phyloP scores from a whole-genome alignment of 768 basidiomycete species.

The Cystoderma amianthinum region DNA sequence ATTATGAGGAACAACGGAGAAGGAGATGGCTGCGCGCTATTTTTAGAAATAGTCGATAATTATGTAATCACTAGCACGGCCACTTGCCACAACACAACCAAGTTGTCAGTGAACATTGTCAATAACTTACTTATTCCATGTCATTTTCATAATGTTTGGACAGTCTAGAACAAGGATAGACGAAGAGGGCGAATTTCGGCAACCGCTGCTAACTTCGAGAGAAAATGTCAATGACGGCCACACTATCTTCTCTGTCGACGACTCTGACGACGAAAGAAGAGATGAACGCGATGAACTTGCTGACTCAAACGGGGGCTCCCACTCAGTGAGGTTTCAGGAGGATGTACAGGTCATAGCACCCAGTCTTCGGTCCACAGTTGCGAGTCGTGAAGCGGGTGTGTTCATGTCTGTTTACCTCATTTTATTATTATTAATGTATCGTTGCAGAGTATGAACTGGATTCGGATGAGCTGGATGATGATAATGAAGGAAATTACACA shows the following conservation, averaged over 20 bases:
- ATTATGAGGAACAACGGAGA: too few species aligned
- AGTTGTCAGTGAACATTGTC: too few species aligned
- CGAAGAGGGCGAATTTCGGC: slow-evolving; percentile 34
- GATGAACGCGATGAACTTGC: slow-evolving; percentile 22
- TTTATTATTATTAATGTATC: too few species aligned
- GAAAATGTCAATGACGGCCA: slow-evolving; percentile 29
- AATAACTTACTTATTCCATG: too few species aligned
- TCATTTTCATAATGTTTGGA: slow-evolving; percentile 18
- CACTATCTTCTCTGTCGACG: slow-evolving; percentile 51
- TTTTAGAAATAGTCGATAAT: too few species aligned
- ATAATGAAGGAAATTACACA: slow-evolving; percentile 16
- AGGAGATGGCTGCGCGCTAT: too few species aligned
- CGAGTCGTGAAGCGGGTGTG: slow-evolving; percentile 80
- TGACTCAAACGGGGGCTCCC: slow-evolving; percentile 28
- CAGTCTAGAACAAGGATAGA: slow-evolving; percentile 20
- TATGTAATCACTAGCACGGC: too few species aligned
- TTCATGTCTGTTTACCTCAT: too few species aligned
- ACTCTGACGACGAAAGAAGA: slow-evolving; percentile 48
- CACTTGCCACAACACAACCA: too few species aligned
- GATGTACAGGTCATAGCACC: slow-evolving; percentile 65
- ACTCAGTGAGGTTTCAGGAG: slow-evolving; percentile 59
- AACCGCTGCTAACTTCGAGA: slow-evolving; percentile 51
- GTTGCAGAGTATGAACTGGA: slow-evolving; percentile 82
- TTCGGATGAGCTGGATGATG: slow-evolving; percentile 71
- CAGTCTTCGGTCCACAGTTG: slow-evolving; percentile 60